Percentiles rank a stretch among this genome's conserved stretches.
Evolutionary conservation across 768 basidiomycete genomes (phyloP).

Genomic region (Leccinum aurantiacum): DNA sequence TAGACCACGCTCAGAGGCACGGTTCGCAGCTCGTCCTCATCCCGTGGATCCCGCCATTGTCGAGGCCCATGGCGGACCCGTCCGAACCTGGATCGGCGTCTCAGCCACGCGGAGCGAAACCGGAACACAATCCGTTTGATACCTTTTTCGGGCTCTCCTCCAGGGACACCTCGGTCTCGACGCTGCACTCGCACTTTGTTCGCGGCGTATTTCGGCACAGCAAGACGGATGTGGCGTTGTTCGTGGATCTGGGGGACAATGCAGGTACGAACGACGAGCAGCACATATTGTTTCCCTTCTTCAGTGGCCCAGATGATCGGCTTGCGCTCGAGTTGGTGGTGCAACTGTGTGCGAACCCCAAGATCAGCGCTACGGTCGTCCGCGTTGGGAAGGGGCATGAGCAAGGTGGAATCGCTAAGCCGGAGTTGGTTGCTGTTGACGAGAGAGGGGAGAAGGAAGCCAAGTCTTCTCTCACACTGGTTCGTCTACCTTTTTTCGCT

Average conservation of each 20-base stretch:
- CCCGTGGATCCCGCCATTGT: constrained; percentile 69
- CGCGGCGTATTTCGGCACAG: constrained; percentile 76
- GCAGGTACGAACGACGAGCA: constrained; percentile 35
- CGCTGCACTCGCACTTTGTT: constrained; percentile 79
- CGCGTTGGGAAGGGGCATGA: constrained; percentile 45
- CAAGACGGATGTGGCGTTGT: constrained; percentile 76
- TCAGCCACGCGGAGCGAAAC: constrained; percentile 12
- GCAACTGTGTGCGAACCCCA: constrained; percentile 67
- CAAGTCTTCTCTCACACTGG: not conserved
- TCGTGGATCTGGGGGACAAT: constrained; percentile 65
- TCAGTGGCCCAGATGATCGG: constrained; percentile 93
- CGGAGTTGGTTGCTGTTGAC: constrained; percentile 57
- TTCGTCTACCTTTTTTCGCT: constrained; percentile 10
- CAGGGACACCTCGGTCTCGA: constrained; percentile 49
- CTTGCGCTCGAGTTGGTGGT: constrained; percentile 78
- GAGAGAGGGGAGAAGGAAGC: constrained; percentile 40
- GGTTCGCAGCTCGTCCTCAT: constrained; percentile 76
- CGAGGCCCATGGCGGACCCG: constrained; percentile 27
- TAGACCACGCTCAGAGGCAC: constrained; percentile 54
- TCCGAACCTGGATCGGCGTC: constrained; percentile 23
- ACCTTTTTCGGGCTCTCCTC: constrained; percentile 62
- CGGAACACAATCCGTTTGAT: constrained; percentile 68
- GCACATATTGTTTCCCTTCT: constrained; percentile 86
- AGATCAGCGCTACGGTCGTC: constrained; percentile 71
- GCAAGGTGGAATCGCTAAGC: constrained; percentile 53